A percentile compares a stretch with the other conserved stretches of the same genome.
Evolutionary conservation across 495 filamentous ascomycete species (phyloP).

Genomic region (Trichoderma asperelloides): DNA sequence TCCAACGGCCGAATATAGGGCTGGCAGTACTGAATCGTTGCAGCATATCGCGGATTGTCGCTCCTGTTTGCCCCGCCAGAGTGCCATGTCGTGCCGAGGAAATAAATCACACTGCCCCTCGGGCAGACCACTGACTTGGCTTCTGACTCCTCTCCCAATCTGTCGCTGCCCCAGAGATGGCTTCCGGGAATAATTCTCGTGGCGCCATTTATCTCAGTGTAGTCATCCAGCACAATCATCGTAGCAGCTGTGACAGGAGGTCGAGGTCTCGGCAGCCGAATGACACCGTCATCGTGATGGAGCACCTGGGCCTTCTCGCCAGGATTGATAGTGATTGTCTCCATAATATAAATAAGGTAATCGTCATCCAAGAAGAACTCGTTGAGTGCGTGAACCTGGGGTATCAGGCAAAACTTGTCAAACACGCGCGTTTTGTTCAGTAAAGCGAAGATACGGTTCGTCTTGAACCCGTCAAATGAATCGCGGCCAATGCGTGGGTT

Average conservation of each 20-base stretch:
- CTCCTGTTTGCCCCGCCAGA: conserved; percentile 27
- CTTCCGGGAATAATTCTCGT: conserved; percentile 35
- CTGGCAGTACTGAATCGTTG: conserved; percentile 29
- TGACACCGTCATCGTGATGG: conserved; percentile 26
- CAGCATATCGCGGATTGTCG: conserved; percentile 14
- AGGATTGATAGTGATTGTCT: conserved; percentile 22
- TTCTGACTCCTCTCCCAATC: conserved; percentile 17
- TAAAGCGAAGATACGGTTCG: conserved; percentile 21
- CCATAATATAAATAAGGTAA: conserved; percentile 20
- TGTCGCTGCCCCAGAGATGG: conserved; percentile 31
- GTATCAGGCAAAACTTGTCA: conserved; percentile 21
- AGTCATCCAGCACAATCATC: conserved; percentile 25
- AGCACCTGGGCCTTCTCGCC: conserved; percentile 20
- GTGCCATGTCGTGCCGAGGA: conserved; percentile 32
- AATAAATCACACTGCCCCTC: conserved; percentile 30
- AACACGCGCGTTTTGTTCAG: conserved; percentile 24
- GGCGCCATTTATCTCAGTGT: conserved; percentile 31
- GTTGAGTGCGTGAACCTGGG: conserved; percentile 22
- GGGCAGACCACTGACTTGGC: conserved; percentile 25
- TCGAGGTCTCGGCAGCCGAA: conserved; percentile 14
- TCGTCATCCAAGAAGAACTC: conserved; percentile 23
- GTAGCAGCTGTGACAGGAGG: conserved; percentile 15
- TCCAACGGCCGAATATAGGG: conserved; percentile 25
- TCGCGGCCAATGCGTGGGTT: conserved; percentile 16
- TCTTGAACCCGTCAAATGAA: conserved; percentile 24